phyloP scores from a whole-genome alignment of 306 rosid species.

The Glycyrrhiza uralensis region DNA sequence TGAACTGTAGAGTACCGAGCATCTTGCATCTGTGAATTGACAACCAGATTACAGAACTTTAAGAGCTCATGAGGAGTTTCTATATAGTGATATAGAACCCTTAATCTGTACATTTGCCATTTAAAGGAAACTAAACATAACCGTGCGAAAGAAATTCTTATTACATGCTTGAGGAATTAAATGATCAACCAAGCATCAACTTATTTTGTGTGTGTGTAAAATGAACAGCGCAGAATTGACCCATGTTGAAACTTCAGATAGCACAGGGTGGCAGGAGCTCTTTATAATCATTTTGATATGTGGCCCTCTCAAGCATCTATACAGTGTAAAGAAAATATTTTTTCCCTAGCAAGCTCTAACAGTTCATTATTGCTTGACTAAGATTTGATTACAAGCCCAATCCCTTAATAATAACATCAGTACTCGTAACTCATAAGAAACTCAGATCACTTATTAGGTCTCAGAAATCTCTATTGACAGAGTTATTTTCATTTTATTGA shows the following conservation, averaged over 20 bases:
- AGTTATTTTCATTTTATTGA: background rate
- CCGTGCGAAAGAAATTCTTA: background rate
- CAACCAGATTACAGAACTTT: background rate
- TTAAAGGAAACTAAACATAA: background rate
- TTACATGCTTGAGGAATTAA: background rate
- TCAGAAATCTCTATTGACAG: background rate
- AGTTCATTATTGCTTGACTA: too few species aligned
- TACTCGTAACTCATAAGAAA: conserved; percentile 1
- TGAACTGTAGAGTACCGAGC: background rate
- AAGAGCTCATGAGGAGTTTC: background rate
- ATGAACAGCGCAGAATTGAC: background rate
- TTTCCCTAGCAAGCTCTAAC: too few species aligned
- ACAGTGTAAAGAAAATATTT: too few species aligned
- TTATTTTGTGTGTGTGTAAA: background rate
- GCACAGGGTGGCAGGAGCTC: background rate
- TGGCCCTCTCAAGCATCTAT: too few species aligned
- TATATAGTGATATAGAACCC: background rate
- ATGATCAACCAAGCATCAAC: background rate
- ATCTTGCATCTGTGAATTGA: background rate
- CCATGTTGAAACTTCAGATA: background rate
- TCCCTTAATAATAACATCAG: background rate
- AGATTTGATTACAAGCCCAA: too few species aligned
- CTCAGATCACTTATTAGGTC: background rate
- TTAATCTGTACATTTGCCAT: background rate
- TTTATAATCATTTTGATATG: background rate